Percentiles rank a stretch among this genome's conserved stretches.
These are phyloP conservation scores for Dictyostelium citrinum DNA, from an alignment of 78 protist species.

Conservation along the genomic window DNA sequence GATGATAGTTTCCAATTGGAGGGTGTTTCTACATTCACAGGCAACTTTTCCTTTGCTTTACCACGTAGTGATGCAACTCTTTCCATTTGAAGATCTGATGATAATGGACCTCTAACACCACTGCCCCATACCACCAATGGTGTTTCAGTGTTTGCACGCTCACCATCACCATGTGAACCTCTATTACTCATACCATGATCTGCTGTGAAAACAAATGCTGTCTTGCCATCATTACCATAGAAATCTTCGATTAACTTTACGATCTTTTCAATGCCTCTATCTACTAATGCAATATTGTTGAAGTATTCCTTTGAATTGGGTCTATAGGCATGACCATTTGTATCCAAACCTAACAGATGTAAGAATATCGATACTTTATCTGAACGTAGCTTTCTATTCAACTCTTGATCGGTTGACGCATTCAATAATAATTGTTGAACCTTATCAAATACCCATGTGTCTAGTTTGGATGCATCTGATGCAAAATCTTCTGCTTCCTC, in stretches of 20 bases:
- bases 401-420: constrained; percentile 60
- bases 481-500: constrained; percentile 85
- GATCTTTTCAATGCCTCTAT: constrained; percentile 67
- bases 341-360: constrained; percentile 92
- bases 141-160: constrained; percentile 88
- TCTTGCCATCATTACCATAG: constrained; percentile 74
- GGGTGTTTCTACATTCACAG: constrained; percentile 45
- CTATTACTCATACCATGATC: constrained; percentile 95
- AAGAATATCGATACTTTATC: constrained; percentile 78
- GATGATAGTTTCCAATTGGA: constrained; percentile 44
- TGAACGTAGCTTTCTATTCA: not conserved
- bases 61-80: constrained; percentile 61
- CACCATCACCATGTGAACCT: constrained; percentile 94
- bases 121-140: constrained; percentile 93
- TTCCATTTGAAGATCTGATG: constrained; percentile 26
- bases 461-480: constrained; percentile 73
- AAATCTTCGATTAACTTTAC: constrained; percentile 37
- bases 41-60: constrained; percentile 34
- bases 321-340: constrained; percentile 88
- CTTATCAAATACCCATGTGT: constrained; percentile 88
- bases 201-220: constrained; percentile 88
- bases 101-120: constrained; percentile 83
- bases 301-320: constrained; percentile 85
- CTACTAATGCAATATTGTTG: constrained; percentile 71
- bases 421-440: constrained; percentile 42